Percentiles rank a stretch among this genome's conserved stretches.
Conservation (phyloP, 352 stramenopile genomes). For the Pythium dissotocum region DNA sequence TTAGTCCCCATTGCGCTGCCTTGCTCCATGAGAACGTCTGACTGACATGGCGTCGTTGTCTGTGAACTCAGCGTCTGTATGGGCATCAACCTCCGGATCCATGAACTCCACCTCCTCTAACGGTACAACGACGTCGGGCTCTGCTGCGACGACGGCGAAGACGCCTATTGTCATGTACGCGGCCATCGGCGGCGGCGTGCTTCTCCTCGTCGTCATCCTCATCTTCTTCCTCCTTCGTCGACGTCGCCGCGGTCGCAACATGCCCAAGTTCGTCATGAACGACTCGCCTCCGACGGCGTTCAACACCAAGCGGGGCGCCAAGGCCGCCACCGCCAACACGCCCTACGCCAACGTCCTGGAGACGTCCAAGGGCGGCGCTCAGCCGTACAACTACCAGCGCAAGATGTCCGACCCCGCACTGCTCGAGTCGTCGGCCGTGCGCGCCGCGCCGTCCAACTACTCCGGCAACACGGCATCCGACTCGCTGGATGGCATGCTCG, state of each 20-base stretch:
- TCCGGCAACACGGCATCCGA: constrained; percentile 40
- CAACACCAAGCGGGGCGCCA: constrained; percentile 43
- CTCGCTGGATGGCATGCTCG: constrained; percentile 59
- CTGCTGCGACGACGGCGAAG: constrained; percentile 11
- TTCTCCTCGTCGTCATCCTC: constrained; percentile 48
- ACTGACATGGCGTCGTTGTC: not conserved
- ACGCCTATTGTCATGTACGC: constrained; percentile 45
- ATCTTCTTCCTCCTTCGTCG: constrained; percentile 45
- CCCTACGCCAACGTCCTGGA: constrained; percentile 59
- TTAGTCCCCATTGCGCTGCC: not conserved
- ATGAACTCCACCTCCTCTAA: constrained; percentile 22
- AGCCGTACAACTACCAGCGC: constrained; percentile 34
- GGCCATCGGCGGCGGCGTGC: constrained; percentile 50
- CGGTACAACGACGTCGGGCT: constrained; percentile 17
- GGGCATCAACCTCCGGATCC: not conserved
- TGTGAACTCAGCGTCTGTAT: not conserved
- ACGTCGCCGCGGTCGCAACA: constrained; percentile 38
- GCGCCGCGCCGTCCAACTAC: constrained; percentile 22
- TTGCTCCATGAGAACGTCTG: not conserved
- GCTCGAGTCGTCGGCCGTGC: constrained; percentile 34
- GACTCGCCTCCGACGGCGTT: constrained; percentile 21
- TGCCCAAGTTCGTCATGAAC: constrained; percentile 38
- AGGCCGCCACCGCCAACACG: constrained; percentile 20
- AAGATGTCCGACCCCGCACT: constrained; percentile 41
- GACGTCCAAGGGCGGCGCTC: constrained; percentile 41